Base-by-base conservation (phyloP, 2,329 filamentous ascomycete genomes). In the Trichoderma sp. region DNA sequence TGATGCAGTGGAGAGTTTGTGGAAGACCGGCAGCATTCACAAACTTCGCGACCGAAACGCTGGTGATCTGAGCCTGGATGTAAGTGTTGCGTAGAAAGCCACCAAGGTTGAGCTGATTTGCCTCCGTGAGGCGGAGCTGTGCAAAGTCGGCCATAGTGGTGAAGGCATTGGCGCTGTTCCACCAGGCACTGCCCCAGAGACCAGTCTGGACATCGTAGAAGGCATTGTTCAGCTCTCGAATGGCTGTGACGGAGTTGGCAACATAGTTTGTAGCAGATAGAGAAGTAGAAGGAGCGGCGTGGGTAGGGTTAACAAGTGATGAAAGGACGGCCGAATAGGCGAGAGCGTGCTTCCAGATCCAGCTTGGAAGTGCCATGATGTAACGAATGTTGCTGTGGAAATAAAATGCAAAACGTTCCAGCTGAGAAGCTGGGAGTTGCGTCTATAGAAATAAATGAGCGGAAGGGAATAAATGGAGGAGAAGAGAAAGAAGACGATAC, bases 141-240 rank as follows among this genome's bases (percentile, higher is more conserved):
- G 81, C 78, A 74, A 84, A 85, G 74, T 92, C 87, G 61, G 83
- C 85, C 19, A 92, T 77, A 3, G 83, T 84, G 0, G 88, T 90
- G 68, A 92, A 79, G 67, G 84, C 83, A 74, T 92, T 92, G 53
- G 86, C 90, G 64, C 85, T 84, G 74, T 92, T 91, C 90, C 90
- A 93, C 90, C 90, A 93, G 8, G 84, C 83, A 0, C 84, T 84
- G 65, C 86, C 78, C 88, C 88, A 92, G 13, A 91, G 79, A 4
- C 90, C 90, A 1, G 83, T 87, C 5, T 74, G 73, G 3, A 77
- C 67, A 73, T 89, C 84, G 76, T 92, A 92, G 84, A 86, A 92
- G 17, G 76, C 71, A 3, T 71, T 69, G 72, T 90, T 87, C 1
- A 91, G 80, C 6, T 81, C 74, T 27, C 25, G 32, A 35, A 69